Percentiles rank a stretch among this genome's conserved stretches.
phyloP scores from a whole-genome alignment of 225 moss, liverwort and hornwort species.

The Sphagnum contortum region DNA sequence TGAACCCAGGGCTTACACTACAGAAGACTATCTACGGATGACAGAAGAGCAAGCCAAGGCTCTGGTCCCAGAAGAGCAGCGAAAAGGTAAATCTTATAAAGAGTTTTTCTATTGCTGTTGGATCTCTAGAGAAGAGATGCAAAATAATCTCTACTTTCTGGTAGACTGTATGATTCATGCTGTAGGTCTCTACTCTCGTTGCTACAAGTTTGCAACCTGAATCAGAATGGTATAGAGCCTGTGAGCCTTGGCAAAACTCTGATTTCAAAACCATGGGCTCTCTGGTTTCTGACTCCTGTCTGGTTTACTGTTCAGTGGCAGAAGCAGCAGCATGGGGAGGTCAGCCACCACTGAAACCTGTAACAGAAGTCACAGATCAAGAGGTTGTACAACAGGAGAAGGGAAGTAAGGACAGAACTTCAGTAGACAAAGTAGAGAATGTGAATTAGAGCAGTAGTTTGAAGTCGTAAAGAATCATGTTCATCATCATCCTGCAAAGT shows the following conservation, averaged over 20 bases:
- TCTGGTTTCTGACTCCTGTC: background rate
- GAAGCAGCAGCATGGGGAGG: slow-evolving; percentile 77
- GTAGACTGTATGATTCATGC: too few relatives aligned
- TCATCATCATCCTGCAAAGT: too few relatives aligned
- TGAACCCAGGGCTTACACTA: slow-evolving; percentile 47
- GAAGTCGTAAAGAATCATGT: too few relatives aligned
- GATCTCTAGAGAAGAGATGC: background rate
- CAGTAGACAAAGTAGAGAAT: slow-evolving; percentile 25
- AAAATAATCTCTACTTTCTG: too few relatives aligned
- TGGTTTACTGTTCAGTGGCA: slow-evolving; percentile 34
- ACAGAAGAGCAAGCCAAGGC: slow-evolving; percentile 74
- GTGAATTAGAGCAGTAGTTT: background rate
- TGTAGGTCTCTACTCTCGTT: too few relatives aligned
- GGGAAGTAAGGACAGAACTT: slow-evolving; percentile 19
- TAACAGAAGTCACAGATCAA: slow-evolving; percentile 15
- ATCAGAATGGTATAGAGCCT: too few relatives aligned
- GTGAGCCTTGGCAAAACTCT: background rate
- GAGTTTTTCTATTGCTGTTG: background rate
- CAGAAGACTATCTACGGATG: slow-evolving; percentile 57
- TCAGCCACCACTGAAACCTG: slow-evolving; percentile 38
- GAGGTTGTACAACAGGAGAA: slow-evolving; percentile 13
- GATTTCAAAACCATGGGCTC: background rate
- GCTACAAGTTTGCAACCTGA: too few relatives aligned
- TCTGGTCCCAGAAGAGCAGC: slow-evolving; percentile 71
- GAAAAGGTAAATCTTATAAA: slow-evolving; percentile 33